Evolutionary conservation across 2,329 filamentous ascomycete genomes (phyloP), one percentile per base, ranked within the genome.

Genomic region (Zymoseptoria ardabiliae): DNA sequence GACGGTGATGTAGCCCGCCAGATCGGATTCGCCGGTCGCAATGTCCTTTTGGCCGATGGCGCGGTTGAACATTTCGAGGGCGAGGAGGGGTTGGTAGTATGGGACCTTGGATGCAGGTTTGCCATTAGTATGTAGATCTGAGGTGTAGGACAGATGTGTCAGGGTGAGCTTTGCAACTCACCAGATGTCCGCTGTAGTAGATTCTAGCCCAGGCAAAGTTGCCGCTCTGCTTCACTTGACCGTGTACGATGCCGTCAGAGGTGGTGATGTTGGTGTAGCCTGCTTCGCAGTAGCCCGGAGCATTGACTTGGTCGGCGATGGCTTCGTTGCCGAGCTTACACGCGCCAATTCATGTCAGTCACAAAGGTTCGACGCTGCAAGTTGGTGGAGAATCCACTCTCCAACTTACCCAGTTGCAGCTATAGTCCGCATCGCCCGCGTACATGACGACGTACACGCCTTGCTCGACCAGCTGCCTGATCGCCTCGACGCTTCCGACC

Each of bases 191-290:
- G 4, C 73, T 71, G 60, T 80, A 76, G 68, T 78, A 80, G 62
- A 82, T 73, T 50, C 81, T 74, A 8, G 77, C 73, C 67, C 81
- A 81, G 56, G 74, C 77, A 70, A 79, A 81, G 57, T 76, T 74
- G 23, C 75, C 79, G 8, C 76, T 73, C 69, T 83, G 81, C 67
- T 76, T 78, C 10, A 79, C 78, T 67, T 82, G 78, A 7, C 79
- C 81, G 67, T 82, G 79, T 10, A 78, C 75, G 25, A 80, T 71
- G 49, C 63, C 64, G 62, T 79, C 78, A 2, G 73, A 73, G 1
- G 76, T 78, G 3, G 65, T 66, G 22, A 82, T 68, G 65, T 82
- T 76, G 45, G 72, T 73, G 67, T 78, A 82, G 0, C 80, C 80
- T 3, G 80, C 78, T 1, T 60, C 54, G 3, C 61, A 62, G 66